phyloP scores from a whole-genome alignment of 805 yeast genomes.

The Wickerhamomyces xylosicus region DNA sequence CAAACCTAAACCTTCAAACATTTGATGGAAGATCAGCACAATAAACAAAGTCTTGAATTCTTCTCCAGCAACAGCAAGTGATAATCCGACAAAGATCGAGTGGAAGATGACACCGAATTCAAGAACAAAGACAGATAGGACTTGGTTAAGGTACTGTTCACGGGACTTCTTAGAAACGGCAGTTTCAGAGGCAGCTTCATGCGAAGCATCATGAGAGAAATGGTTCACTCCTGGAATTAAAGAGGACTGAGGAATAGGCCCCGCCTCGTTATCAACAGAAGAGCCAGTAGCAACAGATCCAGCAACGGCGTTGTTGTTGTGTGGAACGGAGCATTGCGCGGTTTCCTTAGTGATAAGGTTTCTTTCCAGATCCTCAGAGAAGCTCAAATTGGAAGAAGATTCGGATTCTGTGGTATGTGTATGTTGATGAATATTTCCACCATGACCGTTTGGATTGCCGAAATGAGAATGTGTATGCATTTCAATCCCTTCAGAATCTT shows the following conservation, averaged over 20 bases:
- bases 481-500: slow-evolving; percentile 3
- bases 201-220: slow-evolving; percentile 32
- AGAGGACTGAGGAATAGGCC: slow-evolving; percentile 3
- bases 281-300: too few species aligned
- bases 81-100: slow-evolving; percentile 71
- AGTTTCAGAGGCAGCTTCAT: slow-evolving; percentile 27
- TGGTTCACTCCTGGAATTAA: slow-evolving; percentile 24
- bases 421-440: background rate
- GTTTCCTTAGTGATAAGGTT: background rate
- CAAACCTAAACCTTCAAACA: slow-evolving; percentile 79
- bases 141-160: slow-evolving; percentile 45
- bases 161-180: slow-evolving; percentile 27
- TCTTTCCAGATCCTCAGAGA: background rate
- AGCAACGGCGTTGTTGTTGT: background rate
- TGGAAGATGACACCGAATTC: slow-evolving; percentile 81
- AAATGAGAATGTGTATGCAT: slow-evolving; percentile 44
- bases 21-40: slow-evolving; percentile 63
- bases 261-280: too few species aligned
- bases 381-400: background rate
- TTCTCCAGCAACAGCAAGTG: slow-evolving; percentile 71
- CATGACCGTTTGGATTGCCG: slow-evolving; percentile 23
- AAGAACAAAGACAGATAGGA: slow-evolving; percentile 44
- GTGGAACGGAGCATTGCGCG: background rate
- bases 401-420: background rate
- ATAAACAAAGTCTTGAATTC: slow-evolving; percentile 64